Conservation (phyloP, 1,139 yeast species). For the Yamadazyma blattariae region DNA sequence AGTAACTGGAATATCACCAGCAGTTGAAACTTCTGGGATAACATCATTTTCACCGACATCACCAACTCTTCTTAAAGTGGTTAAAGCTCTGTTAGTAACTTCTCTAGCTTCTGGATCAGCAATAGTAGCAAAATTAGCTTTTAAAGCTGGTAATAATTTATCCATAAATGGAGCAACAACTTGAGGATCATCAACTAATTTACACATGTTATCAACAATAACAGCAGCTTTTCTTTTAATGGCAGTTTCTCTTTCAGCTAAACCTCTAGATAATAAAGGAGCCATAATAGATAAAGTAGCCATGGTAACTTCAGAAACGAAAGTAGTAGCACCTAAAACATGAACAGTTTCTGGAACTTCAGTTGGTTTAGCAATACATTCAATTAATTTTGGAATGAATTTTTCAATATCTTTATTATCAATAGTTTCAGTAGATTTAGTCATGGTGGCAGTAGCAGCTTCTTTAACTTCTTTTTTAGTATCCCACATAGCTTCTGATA, state of each 20-base stretch:
- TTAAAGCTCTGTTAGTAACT: conserved; percentile 94
- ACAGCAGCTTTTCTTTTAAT: conserved; percentile 99
- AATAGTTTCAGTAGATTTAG: conserved; percentile 95
- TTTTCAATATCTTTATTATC: conserved; percentile 99
- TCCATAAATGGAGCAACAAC: conserved; percentile 98
- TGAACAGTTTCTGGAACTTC: conserved; percentile 99
- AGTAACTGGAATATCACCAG: conserved; percentile 93
- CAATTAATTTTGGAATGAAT: conserved; percentile 96
- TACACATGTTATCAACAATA: conserved; percentile 99
- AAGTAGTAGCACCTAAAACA: conserved; percentile 98
- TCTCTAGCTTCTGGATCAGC: conserved; percentile 99
- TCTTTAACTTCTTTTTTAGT: conserved; percentile 97
- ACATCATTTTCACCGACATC: conserved; percentile 84
- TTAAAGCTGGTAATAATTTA: conserved; percentile 93
- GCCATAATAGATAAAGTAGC: conserved; percentile 99
- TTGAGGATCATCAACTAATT: conserved; percentile 99
- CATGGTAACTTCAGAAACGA: conserved; percentile 98
- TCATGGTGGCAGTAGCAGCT: conserved; percentile 93
- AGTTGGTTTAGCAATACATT: conserved; percentile 94
- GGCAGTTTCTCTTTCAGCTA: conserved; percentile 98
- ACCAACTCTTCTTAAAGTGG: conserved; percentile 98
- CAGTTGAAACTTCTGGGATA: conserved; percentile 95
- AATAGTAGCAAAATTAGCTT: conserved; percentile 89
- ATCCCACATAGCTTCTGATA: conserved; percentile 99
- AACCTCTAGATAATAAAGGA: conserved; percentile 98